Evolutionary conservation across 192 early-diverging fungal species (phyloP), one percentile per base, ranked within the genome.

Genomic region (Podila clonocystis): DNA sequence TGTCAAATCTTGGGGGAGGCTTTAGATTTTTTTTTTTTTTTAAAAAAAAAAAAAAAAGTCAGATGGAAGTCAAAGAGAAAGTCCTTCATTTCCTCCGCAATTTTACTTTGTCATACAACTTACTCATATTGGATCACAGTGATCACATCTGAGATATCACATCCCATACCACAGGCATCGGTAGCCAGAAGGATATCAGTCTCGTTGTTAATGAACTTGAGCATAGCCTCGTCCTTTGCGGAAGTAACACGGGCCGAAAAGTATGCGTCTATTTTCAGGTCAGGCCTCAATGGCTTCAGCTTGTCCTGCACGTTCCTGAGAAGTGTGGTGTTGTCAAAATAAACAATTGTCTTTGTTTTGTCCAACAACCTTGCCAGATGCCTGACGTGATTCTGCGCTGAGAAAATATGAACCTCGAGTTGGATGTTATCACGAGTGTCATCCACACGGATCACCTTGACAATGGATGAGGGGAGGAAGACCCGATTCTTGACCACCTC

Each of bases 111-210:
- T 38, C 36, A 38, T 50, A n/a, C 3, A 31, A 68, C 67, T 68
- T 41, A 68, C 67, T 33, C 67, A 26, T 45, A 68, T 17, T 68
- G 67, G 57, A 68, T 59, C 41, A 68, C 67, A 12, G 58, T 52
- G 2, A 38, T 28, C 33, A 68, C 57, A 29, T 68, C 45, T 29
- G 36, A 26, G 4, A 50, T 50, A 7, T 29, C 26, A 49, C 13
- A 45, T 28, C 13, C 38, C 45, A 28, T 38, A 24, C 28, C 26
- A 45, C 24, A 7, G 24, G 12, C 8, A 9, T 67, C 66, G n/a
- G 66, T 67, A 26, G 66, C 66, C 50, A 67, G 66, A 55, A 67
- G n/a, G 30, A 67, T 7, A 24, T n/a, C 34, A 2, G 58, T 29
- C 2, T 38, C 34, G 15, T n/a, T 20, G 13, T 41, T 5, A 20